Percentiles rank a stretch among this genome's conserved stretches.
phyloP scores from a whole-genome alignment of 2,329 filamentous ascomycete species.

The Monilinia fructicola region DNA sequence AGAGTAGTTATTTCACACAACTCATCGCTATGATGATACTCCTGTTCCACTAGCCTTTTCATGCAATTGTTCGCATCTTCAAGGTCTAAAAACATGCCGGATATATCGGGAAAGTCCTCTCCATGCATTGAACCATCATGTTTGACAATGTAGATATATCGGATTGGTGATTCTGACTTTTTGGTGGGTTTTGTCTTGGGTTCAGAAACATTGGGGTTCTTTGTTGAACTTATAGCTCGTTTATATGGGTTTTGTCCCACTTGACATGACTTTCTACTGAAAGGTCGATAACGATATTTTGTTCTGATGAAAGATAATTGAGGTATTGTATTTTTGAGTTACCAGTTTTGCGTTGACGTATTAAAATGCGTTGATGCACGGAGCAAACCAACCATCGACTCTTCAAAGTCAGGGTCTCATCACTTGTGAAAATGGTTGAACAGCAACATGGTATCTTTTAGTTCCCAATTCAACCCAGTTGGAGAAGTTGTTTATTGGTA shows the following conservation, averaged over 20 bases:
- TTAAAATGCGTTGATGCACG: no score
- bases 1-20: background rate
- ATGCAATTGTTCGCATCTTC: slow-evolving; percentile 16
- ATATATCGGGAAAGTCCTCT: background rate
- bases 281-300: background rate
- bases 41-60: background rate
- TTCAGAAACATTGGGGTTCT: background rate
- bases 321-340: background rate
- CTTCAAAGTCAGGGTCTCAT: no score
- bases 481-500: no score
- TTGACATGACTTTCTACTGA: background rate
- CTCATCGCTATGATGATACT: background rate
- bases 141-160: slow-evolving; percentile 9
- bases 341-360: no score
- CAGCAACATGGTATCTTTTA: no score
- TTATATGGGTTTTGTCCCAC: background rate
- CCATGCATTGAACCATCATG: background rate
- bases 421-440: no score
- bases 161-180: background rate
- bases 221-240: background rate
- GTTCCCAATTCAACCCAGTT: no score
- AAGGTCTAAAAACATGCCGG: background rate
- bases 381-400: no score
- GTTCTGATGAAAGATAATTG: background rate
- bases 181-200: slow-evolving; percentile 8